Evolutionary conservation across 768 basidiomycete genomes (phyloP).

Genomic region (Pulveroboletus sp.): DNA sequence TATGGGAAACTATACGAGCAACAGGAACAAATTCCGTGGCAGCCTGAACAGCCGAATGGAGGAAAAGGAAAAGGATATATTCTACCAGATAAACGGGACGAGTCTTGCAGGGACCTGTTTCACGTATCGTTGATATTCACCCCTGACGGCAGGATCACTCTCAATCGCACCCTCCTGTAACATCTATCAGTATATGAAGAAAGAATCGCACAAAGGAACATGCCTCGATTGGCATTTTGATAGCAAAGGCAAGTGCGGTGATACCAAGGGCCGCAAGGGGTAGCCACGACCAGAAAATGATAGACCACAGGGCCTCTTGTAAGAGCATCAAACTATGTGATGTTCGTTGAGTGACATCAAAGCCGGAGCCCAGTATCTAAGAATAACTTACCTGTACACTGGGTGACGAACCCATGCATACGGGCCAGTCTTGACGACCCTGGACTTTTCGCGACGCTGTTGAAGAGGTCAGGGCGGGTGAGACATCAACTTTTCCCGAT

Average conservation of each 20-base stretch:
- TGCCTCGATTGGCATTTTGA: slow-evolving; percentile 34
- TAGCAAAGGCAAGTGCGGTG: slow-evolving; percentile 15
- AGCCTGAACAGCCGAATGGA: background rate
- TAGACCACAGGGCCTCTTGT: slow-evolving; percentile 15
- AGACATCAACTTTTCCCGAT: background rate
- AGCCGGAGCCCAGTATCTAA: no score
- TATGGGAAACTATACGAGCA: no score
- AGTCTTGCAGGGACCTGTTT: slow-evolving; percentile 25
- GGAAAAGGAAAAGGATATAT: background rate
- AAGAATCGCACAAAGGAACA: background rate
- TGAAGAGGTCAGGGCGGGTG: background rate
- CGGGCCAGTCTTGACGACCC: slow-evolving; percentile 30
- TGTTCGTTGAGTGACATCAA: background rate
- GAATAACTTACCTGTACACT: slow-evolving; percentile 21
- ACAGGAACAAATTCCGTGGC: background rate
- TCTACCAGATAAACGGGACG: slow-evolving; percentile 25
- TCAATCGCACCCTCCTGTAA: slow-evolving; percentile 27
- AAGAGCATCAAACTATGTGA: slow-evolving; percentile 13
- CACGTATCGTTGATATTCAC: slow-evolving; percentile 28
- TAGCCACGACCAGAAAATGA: slow-evolving; percentile 31
- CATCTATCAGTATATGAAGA: background rate
- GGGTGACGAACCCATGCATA: slow-evolving; percentile 35
- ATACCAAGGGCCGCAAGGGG: slow-evolving; percentile 21
- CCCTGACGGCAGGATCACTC: slow-evolving; percentile 14
- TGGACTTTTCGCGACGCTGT: slow-evolving; percentile 28